Evolutionary conservation across 202 grass and related monocot genomes (phyloP), one percentile per base, ranked within the genome.

Genomic region (Zoysia matrella): DNA sequence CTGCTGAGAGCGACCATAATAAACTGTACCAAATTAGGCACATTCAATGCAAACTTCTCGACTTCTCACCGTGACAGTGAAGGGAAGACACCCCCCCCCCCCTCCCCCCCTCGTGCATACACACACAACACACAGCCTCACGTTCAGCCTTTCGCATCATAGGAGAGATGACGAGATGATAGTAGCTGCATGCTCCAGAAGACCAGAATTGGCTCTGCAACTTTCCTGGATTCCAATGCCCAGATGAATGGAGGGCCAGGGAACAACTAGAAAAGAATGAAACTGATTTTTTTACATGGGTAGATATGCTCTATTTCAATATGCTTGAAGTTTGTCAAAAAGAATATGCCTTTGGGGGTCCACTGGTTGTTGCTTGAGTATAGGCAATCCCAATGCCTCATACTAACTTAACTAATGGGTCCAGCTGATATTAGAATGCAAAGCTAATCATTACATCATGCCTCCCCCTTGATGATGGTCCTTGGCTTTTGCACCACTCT

Each of bases 201-300:
- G 72, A 89, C 66, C 52, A 85, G 60, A 71, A 48, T 73, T 82
- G 72, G 73, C 67, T 22, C 52, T 62, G 40, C 66, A 63, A 52
- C 83, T 85, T 86, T 89, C 73, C 87, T 69, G 52, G 73, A 85
- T 85, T 82, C 87, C 88, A 82, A 44, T 89, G 61, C 73, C 73
- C 40, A 60, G 39, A 74, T 78, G 79, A 68, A 86, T 50, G 72
- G 50, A 85, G 77, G 72, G 72, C 65, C 65, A 76, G 43, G 82
- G 71, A 89, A 65, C 76, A 80, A 36, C 40, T 6, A n/a, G 14
- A 75, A 88, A 80, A 81, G 71, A 51, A 76, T 56, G 14, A 75
- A 88, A 47, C 71, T 15, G 76, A 55, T 89, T 76, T 71, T 63
- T 88, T 84, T 36, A 83, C 64, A 43, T 44, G 56, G 52, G 39